Evolutionary conservation across 1,284 basidiomycete genomes (phyloP).

Genomic region (Ustilago curta): DNA sequence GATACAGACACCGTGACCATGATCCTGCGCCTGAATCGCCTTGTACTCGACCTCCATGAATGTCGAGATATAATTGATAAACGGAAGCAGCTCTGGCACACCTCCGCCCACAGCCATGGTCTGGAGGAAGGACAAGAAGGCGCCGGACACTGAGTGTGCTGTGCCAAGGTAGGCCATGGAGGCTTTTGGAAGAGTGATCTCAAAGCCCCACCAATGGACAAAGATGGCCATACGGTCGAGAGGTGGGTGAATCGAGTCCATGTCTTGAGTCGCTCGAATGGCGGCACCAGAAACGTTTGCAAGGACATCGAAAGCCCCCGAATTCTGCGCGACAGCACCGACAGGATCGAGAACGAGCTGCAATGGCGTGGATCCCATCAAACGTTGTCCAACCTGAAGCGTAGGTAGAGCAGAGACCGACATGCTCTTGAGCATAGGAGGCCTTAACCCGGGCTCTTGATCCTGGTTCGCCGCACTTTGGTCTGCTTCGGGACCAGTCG

Average conservation of each 20-base stretch:
- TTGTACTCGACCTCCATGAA: constrained; percentile 64
- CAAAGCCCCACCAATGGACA: constrained; percentile 67
- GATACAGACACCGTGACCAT: constrained; percentile 56
- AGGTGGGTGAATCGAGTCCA: constrained; percentile 54
- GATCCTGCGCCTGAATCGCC: constrained; percentile 58
- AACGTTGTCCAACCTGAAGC: constrained; percentile 30
- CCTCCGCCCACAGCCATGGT: constrained; percentile 62
- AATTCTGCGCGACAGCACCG: constrained; percentile 32
- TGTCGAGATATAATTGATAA: constrained; percentile 61
- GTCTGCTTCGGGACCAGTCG: neutral
- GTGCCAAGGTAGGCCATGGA: constrained; percentile 60
- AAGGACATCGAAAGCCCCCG: constrained; percentile 58
- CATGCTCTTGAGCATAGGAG: constrained; percentile 41
- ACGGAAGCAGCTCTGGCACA: constrained; percentile 62
- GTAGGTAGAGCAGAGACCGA: constrained; percentile 34
- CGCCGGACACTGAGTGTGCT: constrained; percentile 58
- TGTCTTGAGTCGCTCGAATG: constrained; percentile 44
- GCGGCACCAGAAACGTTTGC: constrained; percentile 51
- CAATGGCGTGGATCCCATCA: constrained; percentile 49
- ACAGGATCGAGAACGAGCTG: constrained; percentile 53
- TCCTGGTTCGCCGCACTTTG: neutral
- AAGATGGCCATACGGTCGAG: constrained; percentile 64
- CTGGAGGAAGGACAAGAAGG: constrained; percentile 58
- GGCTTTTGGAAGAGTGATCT: constrained; percentile 59
- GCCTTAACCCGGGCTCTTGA: constrained; percentile 4